These are phyloP conservation scores for Moniliophthora roreri DNA, from an alignment of 1,284 basidiomycete genomes.

Conservation along the genomic window DNA sequence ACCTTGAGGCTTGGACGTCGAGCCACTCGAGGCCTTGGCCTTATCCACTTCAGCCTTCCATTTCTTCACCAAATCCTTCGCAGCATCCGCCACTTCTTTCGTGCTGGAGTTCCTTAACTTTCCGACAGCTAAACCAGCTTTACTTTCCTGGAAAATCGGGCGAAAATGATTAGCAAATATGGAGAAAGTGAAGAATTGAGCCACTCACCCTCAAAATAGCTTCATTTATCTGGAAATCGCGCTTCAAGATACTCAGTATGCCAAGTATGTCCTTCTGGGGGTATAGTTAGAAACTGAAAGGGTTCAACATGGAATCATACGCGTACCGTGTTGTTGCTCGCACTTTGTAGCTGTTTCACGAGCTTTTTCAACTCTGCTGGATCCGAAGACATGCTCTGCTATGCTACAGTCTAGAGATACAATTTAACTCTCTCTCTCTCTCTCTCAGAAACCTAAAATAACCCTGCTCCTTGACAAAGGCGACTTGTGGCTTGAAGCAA, in stretches of 20 bases:
- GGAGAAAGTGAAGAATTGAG: slow-evolving; percentile 29
- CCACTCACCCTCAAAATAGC: slow-evolving; percentile 80
- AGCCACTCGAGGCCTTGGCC: slow-evolving; percentile 52
- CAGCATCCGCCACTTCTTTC: slow-evolving; percentile 77
- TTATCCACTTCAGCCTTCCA: slow-evolving; percentile 88
- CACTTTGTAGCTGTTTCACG: slow-evolving; percentile 73
- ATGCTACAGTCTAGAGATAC: background rate
- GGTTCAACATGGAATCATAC: slow-evolving; percentile 40
- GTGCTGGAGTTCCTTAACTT: slow-evolving; percentile 80
- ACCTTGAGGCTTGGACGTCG: slow-evolving; percentile 37
- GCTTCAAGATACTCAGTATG: slow-evolving; percentile 76
- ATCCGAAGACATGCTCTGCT: slow-evolving; percentile 37
- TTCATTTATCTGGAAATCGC: slow-evolving; percentile 82
- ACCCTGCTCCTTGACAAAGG: too few relatives aligned
- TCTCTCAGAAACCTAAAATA: background rate
- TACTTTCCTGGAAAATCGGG: slow-evolving; percentile 77
- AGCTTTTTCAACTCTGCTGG: slow-evolving; percentile 73
- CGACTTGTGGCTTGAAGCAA: too few relatives aligned
- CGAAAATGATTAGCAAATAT: slow-evolving; percentile 9
- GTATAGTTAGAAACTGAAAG: slow-evolving; percentile 31
- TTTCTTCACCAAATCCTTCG: slow-evolving; percentile 91
- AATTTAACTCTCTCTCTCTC: background rate
- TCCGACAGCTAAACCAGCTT: slow-evolving; percentile 90
- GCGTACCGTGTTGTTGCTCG: slow-evolving; percentile 62
- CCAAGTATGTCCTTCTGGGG: slow-evolving; percentile 65